phyloP scores from a whole-genome alignment of 2,329 filamentous ascomycete genomes.

The Bipolaris oryzae region DNA sequence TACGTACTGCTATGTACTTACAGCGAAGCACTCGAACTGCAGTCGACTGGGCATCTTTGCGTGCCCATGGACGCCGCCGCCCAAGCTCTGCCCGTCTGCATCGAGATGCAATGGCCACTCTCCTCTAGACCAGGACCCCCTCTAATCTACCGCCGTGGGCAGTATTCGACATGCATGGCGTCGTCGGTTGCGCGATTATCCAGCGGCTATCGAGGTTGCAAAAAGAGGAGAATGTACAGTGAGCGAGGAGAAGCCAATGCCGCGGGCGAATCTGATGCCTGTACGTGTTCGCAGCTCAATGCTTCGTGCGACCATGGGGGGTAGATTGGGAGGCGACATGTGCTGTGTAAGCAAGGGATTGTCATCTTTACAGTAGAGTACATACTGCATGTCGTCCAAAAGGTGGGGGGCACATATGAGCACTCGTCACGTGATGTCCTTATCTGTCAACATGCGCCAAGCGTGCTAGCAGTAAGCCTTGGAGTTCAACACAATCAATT shows the following conservation, averaged over 20 bases:
- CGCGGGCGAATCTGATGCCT: constrained; percentile 31
- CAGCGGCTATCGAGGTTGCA: constrained; percentile 42
- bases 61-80: constrained; percentile 9
- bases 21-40: constrained; percentile 20
- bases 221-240: constrained; percentile 8
- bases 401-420: neutral
- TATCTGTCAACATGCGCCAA: neutral
- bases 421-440: neutral
- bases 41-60: constrained; percentile 8
- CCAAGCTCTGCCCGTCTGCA: constrained; percentile 10
- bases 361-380: neutral
- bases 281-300: constrained; percentile 42
- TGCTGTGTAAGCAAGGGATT: neutral
- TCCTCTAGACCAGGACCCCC: constrained; percentile 1
- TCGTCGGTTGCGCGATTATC: constrained; percentile 23
- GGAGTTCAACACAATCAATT: neutral
- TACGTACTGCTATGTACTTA: neutral
- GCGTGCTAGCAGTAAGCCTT: neutral
- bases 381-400: neutral
- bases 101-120: constrained; percentile 11
- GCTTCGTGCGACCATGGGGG: constrained; percentile 19
- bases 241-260: neutral
- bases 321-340: constrained; percentile 15
- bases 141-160: constrained; percentile 17
- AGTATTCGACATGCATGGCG: constrained; percentile 38